A percentile compares a stretch with the other conserved stretches of the same genome.
phyloP scores from a whole-genome alignment of 2,329 filamentous ascomycete species.

The Colletotrichum somersetense region DNA sequence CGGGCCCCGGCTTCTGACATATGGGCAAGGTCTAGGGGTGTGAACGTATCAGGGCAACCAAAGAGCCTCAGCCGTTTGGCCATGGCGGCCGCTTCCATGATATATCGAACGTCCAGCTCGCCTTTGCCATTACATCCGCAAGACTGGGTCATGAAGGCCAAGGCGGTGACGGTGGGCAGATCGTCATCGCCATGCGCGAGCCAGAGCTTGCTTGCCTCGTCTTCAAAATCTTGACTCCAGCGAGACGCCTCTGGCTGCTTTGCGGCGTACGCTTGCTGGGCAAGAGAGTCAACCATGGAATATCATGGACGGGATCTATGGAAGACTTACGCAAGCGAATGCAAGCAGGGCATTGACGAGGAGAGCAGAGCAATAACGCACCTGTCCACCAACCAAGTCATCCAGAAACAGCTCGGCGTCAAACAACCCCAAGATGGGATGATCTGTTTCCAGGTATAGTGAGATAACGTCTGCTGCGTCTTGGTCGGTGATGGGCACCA shows the following conservation, averaged over 20 bases:
- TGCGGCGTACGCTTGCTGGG: constrained; percentile 33
- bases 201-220: constrained; percentile 34
- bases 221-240: constrained; percentile 36
- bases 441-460: constrained; percentile 54
- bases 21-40: constrained; percentile 11
- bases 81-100: constrained; percentile 36
- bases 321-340: constrained; percentile 50
- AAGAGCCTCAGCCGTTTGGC: constrained; percentile 34
- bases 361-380: constrained; percentile 51
- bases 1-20: constrained; percentile 23
- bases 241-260: constrained; percentile 29
- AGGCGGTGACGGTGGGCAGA: constrained; percentile 24
- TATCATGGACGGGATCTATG: neutral
- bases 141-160: constrained; percentile 34
- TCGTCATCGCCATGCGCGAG: constrained; percentile 32
- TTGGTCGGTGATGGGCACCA: constrained; percentile 48
- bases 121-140: constrained; percentile 37
- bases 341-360: constrained; percentile 53
- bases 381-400: constrained; percentile 47
- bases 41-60: constrained; percentile 32
- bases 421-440: constrained; percentile 55
- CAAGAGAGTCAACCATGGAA: neutral
- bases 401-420: constrained; percentile 51
- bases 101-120: constrained; percentile 32
- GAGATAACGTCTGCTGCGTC: constrained; percentile 51